phyloP scores from a whole-genome alignment of 2,329 filamentous ascomycete genomes.

The Lojkania enalia region DNA sequence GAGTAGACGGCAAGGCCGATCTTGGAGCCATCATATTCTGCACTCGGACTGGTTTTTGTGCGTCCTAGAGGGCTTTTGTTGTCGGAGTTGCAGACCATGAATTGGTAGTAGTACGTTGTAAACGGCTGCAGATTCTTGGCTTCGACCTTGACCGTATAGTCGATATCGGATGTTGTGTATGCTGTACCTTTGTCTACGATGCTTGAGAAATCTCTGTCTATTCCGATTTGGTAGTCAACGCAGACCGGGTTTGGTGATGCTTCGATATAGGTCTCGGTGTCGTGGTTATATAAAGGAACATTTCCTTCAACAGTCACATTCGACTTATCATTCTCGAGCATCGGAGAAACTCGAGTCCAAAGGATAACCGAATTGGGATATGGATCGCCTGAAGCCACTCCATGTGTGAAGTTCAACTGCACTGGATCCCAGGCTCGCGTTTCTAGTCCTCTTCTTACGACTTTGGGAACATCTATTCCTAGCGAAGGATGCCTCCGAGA shows the following conservation, averaged over 20 bases:
- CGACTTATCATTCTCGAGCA: conserved; percentile 34
- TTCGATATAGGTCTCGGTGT: conserved; percentile 54
- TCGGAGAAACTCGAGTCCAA: conserved; percentile 46
- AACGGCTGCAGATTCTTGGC: conserved; percentile 63
- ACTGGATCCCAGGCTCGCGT: conserved; percentile 46
- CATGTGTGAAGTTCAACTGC: conserved; percentile 66
- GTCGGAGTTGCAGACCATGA: conserved; percentile 65
- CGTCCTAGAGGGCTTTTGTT: conserved; percentile 64
- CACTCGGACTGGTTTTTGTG: conserved; percentile 67
- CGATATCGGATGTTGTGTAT: conserved; percentile 71
- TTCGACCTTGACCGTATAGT: conserved; percentile 74
- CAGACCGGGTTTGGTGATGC: conserved; percentile 65
- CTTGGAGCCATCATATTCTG: conserved; percentile 57
- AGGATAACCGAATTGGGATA: conserved; percentile 46
- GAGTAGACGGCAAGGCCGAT: conserved; percentile 69
- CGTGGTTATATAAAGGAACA: conserved; percentile 56
- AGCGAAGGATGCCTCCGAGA: conserved; percentile 66
- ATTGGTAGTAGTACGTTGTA: conserved; percentile 70
- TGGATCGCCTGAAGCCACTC: conserved; percentile 49
- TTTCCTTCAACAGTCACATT: conserved; percentile 59
- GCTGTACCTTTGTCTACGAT: conserved; percentile 61
- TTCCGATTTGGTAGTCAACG: conserved; percentile 63
- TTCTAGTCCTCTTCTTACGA: conserved; percentile 57
- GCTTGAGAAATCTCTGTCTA: conserved; percentile 49
- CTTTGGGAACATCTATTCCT: conserved; percentile 65